Percentiles rank a stretch among this genome's conserved stretches.
Conservation (phyloP, 805 yeast species). For the Candida krabiensis region DNA sequence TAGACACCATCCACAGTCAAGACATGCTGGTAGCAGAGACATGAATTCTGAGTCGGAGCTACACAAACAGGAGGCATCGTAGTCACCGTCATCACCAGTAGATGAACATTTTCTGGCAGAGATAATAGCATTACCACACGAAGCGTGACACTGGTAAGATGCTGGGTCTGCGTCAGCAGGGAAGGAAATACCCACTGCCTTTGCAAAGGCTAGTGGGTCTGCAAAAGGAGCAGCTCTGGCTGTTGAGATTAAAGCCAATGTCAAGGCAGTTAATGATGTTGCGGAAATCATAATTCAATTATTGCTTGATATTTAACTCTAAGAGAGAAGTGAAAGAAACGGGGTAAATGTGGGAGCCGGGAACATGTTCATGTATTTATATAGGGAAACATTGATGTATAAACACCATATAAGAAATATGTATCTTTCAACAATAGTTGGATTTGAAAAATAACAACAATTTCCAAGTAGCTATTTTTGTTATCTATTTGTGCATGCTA, state of each 20-base stretch:
- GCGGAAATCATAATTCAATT: not conserved
- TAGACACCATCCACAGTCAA: slow-evolving; percentile 39
- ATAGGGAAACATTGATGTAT: too few relatives aligned
- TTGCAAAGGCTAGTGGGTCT: slow-evolving; percentile 27
- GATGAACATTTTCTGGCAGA: slow-evolving; percentile 31
- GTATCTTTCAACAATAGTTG: too few relatives aligned
- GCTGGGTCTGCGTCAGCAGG: slow-evolving; percentile 31
- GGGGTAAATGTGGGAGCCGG: too few relatives aligned
- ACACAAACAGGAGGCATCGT: slow-evolving; percentile 33
- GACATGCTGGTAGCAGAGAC: slow-evolving; percentile 27
- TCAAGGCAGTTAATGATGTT: not conserved
- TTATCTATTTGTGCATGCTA: too few relatives aligned
- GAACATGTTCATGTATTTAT: too few relatives aligned
- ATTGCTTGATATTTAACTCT: too few relatives aligned
- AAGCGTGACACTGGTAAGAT: slow-evolving; percentile 32
- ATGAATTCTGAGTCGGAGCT: slow-evolving; percentile 24
- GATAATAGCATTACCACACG: slow-evolving; percentile 34
- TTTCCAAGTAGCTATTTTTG: too few relatives aligned
- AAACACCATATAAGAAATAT: too few relatives aligned
- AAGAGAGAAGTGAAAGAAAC: too few relatives aligned
- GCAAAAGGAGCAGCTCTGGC: slow-evolving; percentile 25
- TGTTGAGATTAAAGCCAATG: not conserved
- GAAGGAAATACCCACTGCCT: slow-evolving; percentile 28
- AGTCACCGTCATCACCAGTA: slow-evolving; percentile 28
- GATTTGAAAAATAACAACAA: too few relatives aligned